Base-by-base conservation (phyloP, 2,329 filamentous ascomycete genomes). In the Fusarium setosum region DNA sequence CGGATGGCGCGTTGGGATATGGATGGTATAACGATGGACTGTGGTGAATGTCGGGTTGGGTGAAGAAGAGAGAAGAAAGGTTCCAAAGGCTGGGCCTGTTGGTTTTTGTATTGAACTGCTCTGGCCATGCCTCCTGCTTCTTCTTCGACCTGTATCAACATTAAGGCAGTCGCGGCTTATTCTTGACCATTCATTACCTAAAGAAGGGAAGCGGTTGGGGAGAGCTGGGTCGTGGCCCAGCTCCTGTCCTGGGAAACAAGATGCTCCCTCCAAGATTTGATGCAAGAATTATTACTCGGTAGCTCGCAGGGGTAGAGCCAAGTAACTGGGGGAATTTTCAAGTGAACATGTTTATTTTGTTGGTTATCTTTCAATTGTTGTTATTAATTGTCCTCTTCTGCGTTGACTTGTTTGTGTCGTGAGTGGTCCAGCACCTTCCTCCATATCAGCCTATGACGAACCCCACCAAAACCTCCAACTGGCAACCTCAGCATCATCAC, bases 391-490 rank as follows among this genome's bases (percentile, higher is more conserved):
- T 32, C 11, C 31, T 32, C 31, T 32, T 13, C 5, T 6, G 31
- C 9, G 5, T 13, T 5, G 5, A 32, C 37, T 21, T 21, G 23
- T 7, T 41, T 23, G 20, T 12, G 12, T 41, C 12, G 37, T 41
- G 37, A 41, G 26, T 12, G 31, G 11, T 32, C 31, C 20, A 21
- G 6, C n/a, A 15, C 15, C 34, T 49, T 18, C 34, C 24, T 48
- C 12, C 9, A 26, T 23, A 18, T 12, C 38, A 31, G 29, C 37
- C 38, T 45, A 40, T 54, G 23, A 40, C 20, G 15, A 23, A 37
- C 57, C 63, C 63, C 63, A 63, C 65, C 63, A 67, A 57, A 54
- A 59, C 47, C 47, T 40, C 17, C 55, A 48, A 49, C 44, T 57
- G 17, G 26, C 51, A 63, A 49, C 56, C 23, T 56, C 51, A 41